These are phyloP conservation scores for Diutina siamensis DNA, from an alignment of 1,139 yeast genomes.

Conservation along the genomic window DNA sequence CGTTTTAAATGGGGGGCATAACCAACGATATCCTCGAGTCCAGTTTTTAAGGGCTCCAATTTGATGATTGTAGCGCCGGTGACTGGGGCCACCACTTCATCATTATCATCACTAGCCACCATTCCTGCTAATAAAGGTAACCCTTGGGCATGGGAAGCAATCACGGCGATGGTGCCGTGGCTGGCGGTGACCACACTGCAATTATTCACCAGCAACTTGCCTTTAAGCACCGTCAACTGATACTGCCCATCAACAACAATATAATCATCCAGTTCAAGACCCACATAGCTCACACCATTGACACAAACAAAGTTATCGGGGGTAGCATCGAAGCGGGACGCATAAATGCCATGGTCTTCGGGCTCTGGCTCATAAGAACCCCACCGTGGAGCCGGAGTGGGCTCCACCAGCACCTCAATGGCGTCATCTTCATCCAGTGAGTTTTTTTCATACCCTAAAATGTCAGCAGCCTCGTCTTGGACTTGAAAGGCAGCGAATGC, in stretches of 20 bases:
- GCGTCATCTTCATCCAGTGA: conserved; percentile 1
- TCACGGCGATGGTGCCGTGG: background rate
- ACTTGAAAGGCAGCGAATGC: conserved; percentile 4
- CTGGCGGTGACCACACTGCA: background rate
- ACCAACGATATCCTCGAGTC: background rate
- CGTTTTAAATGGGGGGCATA: background rate
- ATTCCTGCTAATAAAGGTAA: background rate
- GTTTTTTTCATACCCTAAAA: background rate
- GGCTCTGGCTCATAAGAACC: background rate
- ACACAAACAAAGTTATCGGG: background rate
- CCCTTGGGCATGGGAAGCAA: background rate
- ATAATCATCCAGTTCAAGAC: background rate
- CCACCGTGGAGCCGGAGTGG: background rate
- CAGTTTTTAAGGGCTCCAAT: background rate
- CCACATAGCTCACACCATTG: background rate
- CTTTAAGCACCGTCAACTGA: background rate
- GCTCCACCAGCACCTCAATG: background rate
- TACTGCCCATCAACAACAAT: background rate
- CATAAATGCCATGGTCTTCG: background rate
- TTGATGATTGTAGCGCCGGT: background rate
- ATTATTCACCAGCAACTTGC: background rate
- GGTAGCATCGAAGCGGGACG: background rate
- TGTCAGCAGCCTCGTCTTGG: background rate
- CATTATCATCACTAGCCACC: background rate
- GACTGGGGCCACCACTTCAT: background rate